Percentiles rank a stretch among this genome's conserved stretches.
phyloP scores from a whole-genome alignment of 176 grass and related monocot genomes.

The Musa acuminata region DNA sequence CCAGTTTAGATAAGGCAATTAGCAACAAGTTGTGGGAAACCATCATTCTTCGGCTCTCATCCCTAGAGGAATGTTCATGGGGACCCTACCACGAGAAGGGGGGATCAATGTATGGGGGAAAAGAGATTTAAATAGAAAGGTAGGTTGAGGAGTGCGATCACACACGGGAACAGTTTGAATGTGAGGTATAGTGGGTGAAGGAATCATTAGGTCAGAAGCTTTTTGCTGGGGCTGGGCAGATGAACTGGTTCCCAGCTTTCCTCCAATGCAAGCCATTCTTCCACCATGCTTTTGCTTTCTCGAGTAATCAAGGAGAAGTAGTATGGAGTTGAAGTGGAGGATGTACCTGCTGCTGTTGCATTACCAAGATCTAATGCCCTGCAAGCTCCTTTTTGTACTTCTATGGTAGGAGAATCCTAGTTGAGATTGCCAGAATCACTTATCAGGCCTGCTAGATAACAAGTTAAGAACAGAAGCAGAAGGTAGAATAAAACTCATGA shows the following conservation, averaged over 20 bases:
- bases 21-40: too few species aligned
- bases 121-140: neutral
- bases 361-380: neutral
- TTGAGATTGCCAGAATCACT: neutral
- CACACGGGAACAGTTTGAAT: neutral
- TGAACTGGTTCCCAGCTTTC: conserved; percentile 3
- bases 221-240: conserved; percentile 2
- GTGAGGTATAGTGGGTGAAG: conserved; percentile 1
- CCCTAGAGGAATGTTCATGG: conserved; percentile 7
- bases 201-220: conserved; percentile 17
- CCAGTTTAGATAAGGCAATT: too few species aligned
- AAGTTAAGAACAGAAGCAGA: neutral
- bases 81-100: neutral
- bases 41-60: neutral
- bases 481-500: neutral
- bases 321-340: too few species aligned
- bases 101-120: neutral
- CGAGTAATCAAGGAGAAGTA: too few species aligned
- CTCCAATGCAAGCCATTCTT: too few species aligned
- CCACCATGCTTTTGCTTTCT: too few species aligned
- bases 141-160: neutral
- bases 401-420: conserved; percentile 8
- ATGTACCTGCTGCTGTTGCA: too few species aligned
- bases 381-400: neutral
- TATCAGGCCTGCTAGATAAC: neutral